Base-by-base conservation (phyloP, 768 basidiomycete species). In the Tulasnella sp. region DNA sequence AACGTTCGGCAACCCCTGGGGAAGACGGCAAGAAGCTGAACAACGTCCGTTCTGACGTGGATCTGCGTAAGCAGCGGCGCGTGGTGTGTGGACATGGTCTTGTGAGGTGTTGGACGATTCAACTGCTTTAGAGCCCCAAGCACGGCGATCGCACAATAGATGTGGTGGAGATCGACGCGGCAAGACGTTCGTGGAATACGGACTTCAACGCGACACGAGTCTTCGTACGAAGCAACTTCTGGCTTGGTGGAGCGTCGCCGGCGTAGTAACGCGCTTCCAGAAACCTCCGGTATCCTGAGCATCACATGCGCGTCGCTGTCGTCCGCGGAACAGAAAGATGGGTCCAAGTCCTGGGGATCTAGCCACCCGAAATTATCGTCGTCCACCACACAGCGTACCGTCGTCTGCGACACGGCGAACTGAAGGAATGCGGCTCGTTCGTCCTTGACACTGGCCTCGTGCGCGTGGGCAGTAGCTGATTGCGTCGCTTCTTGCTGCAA, bases 141-240 rank as follows among this genome's bases (percentile, higher is more conserved):
- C 8, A 82, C 85, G 46, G 89, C 75, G 40, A 91, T 71, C 14
- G 73, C 63, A 62, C 80, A 82, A 65, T 92, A 92, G 29, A 83
- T 70, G 65, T 84, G 80, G 14, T 78, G 77, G 9, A 73, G 67
- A 58, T 81, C 77, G 45, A 70, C 23, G 2, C 66, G 59, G 57
- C 63, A 4, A 55, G 40, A 23, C 52, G 49, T 27, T 41, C 61
- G 42, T 57, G 48, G 37, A 57, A 42, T 7, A 40, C 19, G 19
- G 45, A 55, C 1, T 51, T 49, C 14, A 36, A 32, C 15, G 32
- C 40, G 12, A 46, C 32, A 14, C 55, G 51, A 19, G 60, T 27
- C 46, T 39, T 49, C 23, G 57, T 35, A 6, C 29, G 51, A 12
- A 40, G 60, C 12, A 45, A 35, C 41, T 17, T n/a, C 17, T 49